Evolutionary conservation across 805 yeast species (phyloP).

Genomic region (Suhomyces sp.): DNA sequence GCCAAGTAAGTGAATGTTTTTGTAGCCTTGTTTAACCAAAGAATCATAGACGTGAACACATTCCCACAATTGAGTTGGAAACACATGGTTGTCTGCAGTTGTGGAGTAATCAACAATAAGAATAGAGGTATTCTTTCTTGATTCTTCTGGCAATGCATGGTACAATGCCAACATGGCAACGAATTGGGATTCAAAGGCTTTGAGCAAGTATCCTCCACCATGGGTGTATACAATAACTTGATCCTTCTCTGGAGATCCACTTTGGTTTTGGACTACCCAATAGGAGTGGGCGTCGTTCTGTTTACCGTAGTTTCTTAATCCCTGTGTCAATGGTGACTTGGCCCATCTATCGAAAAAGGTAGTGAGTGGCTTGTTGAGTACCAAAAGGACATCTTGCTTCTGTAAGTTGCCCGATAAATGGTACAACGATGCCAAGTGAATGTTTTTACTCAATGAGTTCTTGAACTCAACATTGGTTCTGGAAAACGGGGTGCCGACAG

Average conservation of each 20-base stretch:
- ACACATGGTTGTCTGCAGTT: slow-evolving; percentile 17
- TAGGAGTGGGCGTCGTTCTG: slow-evolving; percentile 10
- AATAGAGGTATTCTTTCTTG: slow-evolving; percentile 14
- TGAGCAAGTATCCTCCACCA: slow-evolving; percentile 26
- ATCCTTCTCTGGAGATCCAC: slow-evolving; percentile 6
- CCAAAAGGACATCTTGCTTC: slow-evolving; percentile 18
- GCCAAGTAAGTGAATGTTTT: slow-evolving; percentile 16
- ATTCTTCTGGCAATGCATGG: slow-evolving; percentile 16
- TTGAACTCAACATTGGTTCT: slow-evolving; percentile 26
- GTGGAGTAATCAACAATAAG: slow-evolving; percentile 23
- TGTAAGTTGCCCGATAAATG: slow-evolving; percentile 24
- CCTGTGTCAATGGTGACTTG: slow-evolving; percentile 9
- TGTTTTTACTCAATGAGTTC: slow-evolving; percentile 27
- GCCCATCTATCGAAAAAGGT: slow-evolving; percentile 13
- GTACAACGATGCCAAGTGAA: slow-evolving; percentile 23
- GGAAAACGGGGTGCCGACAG: slow-evolving; percentile 31
- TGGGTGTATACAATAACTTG: slow-evolving; percentile 21
- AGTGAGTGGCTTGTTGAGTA: slow-evolving; percentile 21
- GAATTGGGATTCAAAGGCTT: slow-evolving; percentile 21
- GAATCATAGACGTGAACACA: slow-evolving; percentile 12
- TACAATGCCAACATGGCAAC: slow-evolving; percentile 22
- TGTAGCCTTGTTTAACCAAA: slow-evolving; percentile 14
- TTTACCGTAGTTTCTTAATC: slow-evolving; percentile 12
- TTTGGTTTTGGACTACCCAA: slow-evolving; percentile 13
- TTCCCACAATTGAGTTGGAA: slow-evolving; percentile 26